Base-by-base conservation (phyloP, 257 asterid genomes). In the Nicotiana paniculata region DNA sequence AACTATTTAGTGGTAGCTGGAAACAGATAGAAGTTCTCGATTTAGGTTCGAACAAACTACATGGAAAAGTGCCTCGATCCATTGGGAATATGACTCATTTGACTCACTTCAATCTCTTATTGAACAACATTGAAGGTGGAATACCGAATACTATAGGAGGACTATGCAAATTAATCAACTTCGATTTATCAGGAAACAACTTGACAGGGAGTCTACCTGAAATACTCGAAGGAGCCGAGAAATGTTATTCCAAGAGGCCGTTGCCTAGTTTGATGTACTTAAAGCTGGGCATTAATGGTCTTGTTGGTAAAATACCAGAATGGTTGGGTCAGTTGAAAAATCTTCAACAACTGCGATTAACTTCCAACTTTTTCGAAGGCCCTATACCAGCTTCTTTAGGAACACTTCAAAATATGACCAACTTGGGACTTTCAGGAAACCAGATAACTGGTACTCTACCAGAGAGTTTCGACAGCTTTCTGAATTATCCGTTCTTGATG, bases 351-450 rank as follows among this genome's bases (percentile, higher is more conserved):
- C 82, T 91, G 43, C 61, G 43, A 0, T 63, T 88, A 67, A 80
- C 2, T 78, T 68, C 15, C 80, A 91, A 91, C 87, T 80, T 80
- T 61, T 74, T 91, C 3, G 90, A 87, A 75, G 95, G 93, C 46
- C 78, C 82, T 64, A 75, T 91, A 46, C 93, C 93, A 26, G 86
- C 55, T 80, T 90, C 92, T 75, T 39, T 91, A 61, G 92, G 90
- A 64, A 76, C 83, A 18, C 86, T 89, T 6, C 64, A 24, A 59
- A 81, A 86, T 58, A 68, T 90, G 86, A 74, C 81, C 32, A 13
- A 32, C 57, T 21, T 85, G 4, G 48, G 28, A 33, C 32, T 77
- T 32, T 57, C 33, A 32, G 33, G 33, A 3, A 32, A 32, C 33
- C 33, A 32, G 33, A 21, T 32, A 32, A 32, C 33, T 32, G 33